phyloP scores from a whole-genome alignment of 805 yeast species.

The Lipomyces starkeyi region DNA sequence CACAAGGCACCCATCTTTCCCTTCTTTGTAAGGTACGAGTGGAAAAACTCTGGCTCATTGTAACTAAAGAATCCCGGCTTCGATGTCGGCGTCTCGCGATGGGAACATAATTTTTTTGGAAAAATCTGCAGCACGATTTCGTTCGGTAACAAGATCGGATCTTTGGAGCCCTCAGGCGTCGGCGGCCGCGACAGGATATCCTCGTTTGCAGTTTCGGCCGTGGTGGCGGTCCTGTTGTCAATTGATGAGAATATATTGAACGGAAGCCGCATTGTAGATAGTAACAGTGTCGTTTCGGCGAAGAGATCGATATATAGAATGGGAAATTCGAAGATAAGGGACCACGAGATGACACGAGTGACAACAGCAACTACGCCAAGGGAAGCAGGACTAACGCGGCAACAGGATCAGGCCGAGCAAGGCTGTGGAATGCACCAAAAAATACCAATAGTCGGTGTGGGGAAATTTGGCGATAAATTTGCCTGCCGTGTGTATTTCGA shows the following conservation, averaged over 20 bases:
- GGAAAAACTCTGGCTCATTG: constrained; percentile 33
- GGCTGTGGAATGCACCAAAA: no score
- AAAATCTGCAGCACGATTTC: constrained; percentile 42
- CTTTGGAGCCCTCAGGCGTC: constrained; percentile 39
- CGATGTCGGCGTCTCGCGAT: constrained; percentile 11
- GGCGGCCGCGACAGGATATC: constrained; percentile 37
- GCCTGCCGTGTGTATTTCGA: no score
- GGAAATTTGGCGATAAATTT: no score
- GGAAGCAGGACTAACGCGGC: no score
- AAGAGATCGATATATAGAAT: no score
- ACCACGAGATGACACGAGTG: no score
- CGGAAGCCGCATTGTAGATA: neutral
- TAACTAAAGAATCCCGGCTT: constrained; percentile 20
- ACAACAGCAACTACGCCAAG: no score
- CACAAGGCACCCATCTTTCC: constrained; percentile 29
- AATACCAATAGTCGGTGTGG: no score
- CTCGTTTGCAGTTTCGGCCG: neutral
- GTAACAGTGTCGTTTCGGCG: no score
- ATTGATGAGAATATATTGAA: neutral
- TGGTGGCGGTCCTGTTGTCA: neutral
- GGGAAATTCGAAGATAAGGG: no score
- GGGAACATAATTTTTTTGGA: constrained; percentile 36
- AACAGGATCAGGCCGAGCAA: no score
- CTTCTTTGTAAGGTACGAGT: constrained; percentile 31
- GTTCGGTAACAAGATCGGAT: constrained; percentile 44